Evolutionary conservation across 2,329 filamentous ascomycete species (phyloP), one percentile per base, ranked within the genome.

Genomic region (Colletotrichum caudatum): DNA sequence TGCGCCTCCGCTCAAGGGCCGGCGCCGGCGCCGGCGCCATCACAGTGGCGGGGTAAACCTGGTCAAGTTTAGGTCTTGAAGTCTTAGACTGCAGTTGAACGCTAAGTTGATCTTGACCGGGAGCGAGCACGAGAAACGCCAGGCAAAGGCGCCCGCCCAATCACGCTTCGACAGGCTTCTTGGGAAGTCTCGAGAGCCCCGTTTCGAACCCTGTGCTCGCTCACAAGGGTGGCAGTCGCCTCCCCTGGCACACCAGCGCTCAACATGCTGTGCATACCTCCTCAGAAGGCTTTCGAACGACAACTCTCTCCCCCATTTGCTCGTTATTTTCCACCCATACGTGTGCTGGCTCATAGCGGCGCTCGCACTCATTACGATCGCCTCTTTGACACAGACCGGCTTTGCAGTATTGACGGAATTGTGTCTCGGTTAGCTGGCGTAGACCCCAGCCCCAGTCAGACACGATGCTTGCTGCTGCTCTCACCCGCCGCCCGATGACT

Each of bases 401-500:
- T 44, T 44, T 60, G 57, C 50, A n/a, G 44, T 23, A 51, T 60
- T 60, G 50, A 23, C 5, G 60, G 41, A 23, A 51, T 39, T 20
- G 23, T 26, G 53, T 63, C 64, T 68, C 57, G 58, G 37, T 35
- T 33, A 23, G 60, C 46, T 44, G 18, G 41, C 23, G 63, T 48
- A n/a, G 44, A 11, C 18, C 23, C 48, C 37, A 54, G 64, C 18
- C 23, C 48, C 37, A 54, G 64, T 62, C 58, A 71, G 58, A 54
- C 59, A 68, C 51, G 35, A 59, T 60, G 58, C 53, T 56, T 60
- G 59, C 50, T 54, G 20, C 57, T 48, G 23, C 48, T 23, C 20
- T 29, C 23, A 53, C 16, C 46, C 26, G 61, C 61, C 54, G 20
- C 64, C 54, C 57, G 66, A 60, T 65, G 60, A 72, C 66, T 65